Percentiles rank a stretch among this genome's conserved stretches.
These are phyloP conservation scores for Lodderomyces jiufengensis DNA, from an alignment of 1,139 yeast genomes.

Conservation along the genomic window DNA sequence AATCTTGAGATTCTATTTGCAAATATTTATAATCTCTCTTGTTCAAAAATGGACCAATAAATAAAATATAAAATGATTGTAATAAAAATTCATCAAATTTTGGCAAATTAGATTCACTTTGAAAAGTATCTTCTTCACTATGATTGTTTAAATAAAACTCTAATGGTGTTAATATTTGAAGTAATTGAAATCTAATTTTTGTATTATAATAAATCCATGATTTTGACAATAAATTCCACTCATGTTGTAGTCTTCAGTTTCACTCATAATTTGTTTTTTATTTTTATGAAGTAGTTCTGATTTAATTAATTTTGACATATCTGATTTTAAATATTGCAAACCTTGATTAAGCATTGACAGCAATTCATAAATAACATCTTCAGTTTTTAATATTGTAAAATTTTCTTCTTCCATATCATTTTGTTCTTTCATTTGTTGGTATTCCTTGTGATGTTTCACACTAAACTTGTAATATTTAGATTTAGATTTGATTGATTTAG, in stretches of 20 bases:
- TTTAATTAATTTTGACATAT: conserved; percentile 12
- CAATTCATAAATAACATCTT: conserved; percentile 33
- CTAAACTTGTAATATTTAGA: conserved; percentile 3
- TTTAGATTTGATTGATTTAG: conserved; percentile 3
- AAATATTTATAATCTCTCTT: neutral
- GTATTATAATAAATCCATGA: conserved; percentile 1
- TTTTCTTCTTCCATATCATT: conserved; percentile 14
- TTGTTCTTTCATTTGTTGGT: neutral
- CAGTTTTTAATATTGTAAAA: conserved; percentile 26
- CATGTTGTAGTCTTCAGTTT: neutral
- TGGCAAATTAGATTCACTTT: neutral
- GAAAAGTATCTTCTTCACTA: no score
- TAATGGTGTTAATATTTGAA: neutral
- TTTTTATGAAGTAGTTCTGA: no score
- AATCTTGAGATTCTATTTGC: conserved; percentile 47
- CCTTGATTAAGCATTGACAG: conserved; percentile 24
- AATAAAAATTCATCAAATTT: neutral
- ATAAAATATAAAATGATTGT: neutral
- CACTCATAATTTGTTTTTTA: no score
- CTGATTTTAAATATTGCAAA: conserved; percentile 23
- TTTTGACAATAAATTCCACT: neutral
- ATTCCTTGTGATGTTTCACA: neutral
- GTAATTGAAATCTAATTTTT: conserved; percentile 1
- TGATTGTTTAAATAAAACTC: neutral
- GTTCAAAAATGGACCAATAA: neutral